Conservation (phyloP, 2,329 filamentous ascomycete genomes). For the Apiospora pterosperma region DNA sequence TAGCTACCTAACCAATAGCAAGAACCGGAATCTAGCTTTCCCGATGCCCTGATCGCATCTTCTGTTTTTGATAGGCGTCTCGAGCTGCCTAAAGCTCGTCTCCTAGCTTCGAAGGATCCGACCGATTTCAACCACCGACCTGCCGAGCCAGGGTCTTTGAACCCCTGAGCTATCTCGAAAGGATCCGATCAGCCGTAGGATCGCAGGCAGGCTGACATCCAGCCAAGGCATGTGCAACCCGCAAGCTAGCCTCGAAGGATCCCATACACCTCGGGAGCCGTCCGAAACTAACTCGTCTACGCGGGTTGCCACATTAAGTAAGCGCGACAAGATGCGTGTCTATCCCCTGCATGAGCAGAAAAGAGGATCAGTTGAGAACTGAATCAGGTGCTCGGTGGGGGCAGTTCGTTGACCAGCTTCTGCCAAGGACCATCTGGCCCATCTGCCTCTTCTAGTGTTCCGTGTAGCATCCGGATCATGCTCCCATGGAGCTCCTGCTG, state of each 20-base stretch:
- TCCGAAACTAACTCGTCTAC: neutral
- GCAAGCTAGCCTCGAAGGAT: neutral
- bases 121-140: too few relatives aligned
- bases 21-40: neutral
- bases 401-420: neutral
- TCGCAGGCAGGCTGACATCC: too few relatives aligned
- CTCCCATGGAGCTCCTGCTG: neutral
- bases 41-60: neutral
- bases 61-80: neutral
- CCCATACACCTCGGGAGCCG: neutral
- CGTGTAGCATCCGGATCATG: neutral
- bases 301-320: neutral
- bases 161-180: too few relatives aligned
- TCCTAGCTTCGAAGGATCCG: too few relatives aligned
- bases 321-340: neutral
- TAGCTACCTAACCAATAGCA: too few relatives aligned
- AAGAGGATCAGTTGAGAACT: neutral
- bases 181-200: too few relatives aligned
- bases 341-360: neutral
- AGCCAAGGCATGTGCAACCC: neutral
- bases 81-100: neutral
- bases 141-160: too few relatives aligned
- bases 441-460: neutral
- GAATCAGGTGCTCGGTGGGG: neutral
- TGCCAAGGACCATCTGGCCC: neutral